Base-by-base conservation (phyloP, 441 rosid genomes). In the Jatropha podagrica region DNA sequence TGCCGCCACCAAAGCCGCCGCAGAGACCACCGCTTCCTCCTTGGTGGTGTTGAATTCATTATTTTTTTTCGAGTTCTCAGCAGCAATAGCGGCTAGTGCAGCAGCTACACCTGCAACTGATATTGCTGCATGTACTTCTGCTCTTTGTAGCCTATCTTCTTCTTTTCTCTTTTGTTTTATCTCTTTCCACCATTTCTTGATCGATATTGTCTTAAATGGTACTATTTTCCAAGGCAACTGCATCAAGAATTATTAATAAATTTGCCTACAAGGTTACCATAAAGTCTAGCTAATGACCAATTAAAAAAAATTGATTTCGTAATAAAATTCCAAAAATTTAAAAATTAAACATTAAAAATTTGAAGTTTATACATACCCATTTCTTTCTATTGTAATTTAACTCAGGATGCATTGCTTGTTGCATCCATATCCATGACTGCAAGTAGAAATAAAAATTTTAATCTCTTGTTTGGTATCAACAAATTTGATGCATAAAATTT, bases 341-440 rank as follows among this genome's bases (percentile, higher is more conserved):
- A 32, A 32, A 32, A 32, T 32, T 32, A 32, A 32, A 32, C 1
- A 32, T 32, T 32, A 32, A 32, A 32, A 32, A 32, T 2, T 62
- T 40, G 26, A 65, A 48, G 32, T 20, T 63, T 3, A 32, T 32
- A 58, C 78, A 9, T 83, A 91, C 97, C 90, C 92, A 90, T 84
- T 89, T 93, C 86, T 85, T 95, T 78, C 89, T 88, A 82, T 73
- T 86, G 84, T 95, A 95, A 76, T 92, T 92, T 77, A 95, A 70
- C 69, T 93, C 98, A 18, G 98, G 98, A 78, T 95, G 99, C 97
- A 95, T 90, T 17, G 95, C 96, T 87, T 95, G 99, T 77, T 95
- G 98, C 98, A 93, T 95, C 97, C 95, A 90, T 83, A 95, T 89
- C 99, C 99, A 95, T 68, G 99, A 93, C 99, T 95, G 88, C 78